A percentile compares a stretch with the other conserved stretches of the same genome.
Evolutionary conservation across 192 early-diverging fungal species (phyloP).

Genomic region (Dissophora ornata): DNA sequence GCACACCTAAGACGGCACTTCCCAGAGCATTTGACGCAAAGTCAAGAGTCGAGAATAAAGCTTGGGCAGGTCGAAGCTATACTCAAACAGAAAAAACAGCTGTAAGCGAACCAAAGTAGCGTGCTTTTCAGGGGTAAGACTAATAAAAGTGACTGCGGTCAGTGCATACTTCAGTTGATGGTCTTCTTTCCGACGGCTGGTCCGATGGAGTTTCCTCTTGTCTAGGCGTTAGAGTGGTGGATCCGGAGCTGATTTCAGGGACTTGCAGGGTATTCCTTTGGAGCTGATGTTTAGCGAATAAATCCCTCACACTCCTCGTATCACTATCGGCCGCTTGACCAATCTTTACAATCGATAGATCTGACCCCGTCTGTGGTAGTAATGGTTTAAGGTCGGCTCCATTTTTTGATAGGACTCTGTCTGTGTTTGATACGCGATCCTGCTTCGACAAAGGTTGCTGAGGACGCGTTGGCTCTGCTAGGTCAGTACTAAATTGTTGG

Average conservation of each 20-base stretch:
- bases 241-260: background rate
- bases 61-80: conserved; percentile 37
- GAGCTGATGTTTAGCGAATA: no score
- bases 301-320: conserved; percentile 17
- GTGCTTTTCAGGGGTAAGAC: no score
- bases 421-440: no score
- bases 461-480: background rate
- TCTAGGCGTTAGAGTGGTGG: no score
- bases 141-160: no score
- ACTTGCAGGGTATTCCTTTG: no score
- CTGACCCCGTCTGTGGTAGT: no score
- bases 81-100: background rate
- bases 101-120: no score
- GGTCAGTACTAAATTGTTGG: background rate
- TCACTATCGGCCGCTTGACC: no score
- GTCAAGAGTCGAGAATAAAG: conserved; percentile 44
- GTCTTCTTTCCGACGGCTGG: conserved; percentile 4
- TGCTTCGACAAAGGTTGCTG: background rate
- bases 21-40: conserved; percentile 54
- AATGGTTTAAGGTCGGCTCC: no score
- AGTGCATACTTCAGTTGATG: conserved; percentile 43
- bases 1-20: conserved; percentile 45
- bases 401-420: no score
- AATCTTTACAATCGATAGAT: no score
- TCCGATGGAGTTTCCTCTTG: background rate